Evolutionary conservation across 257 asterid genomes (phyloP).

Genomic region (Salvia splendens): DNA sequence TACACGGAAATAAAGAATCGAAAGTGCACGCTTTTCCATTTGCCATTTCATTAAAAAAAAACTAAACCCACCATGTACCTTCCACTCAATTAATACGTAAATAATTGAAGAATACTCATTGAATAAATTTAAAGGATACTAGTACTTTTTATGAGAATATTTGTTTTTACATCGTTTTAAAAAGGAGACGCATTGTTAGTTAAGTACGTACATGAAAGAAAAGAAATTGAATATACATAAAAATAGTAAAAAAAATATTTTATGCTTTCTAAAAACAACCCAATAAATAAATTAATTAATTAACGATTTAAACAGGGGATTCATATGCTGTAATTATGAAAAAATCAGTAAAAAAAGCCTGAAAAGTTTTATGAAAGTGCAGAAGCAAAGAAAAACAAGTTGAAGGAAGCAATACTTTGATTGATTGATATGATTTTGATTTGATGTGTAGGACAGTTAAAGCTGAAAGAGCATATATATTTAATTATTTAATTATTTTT

Average conservation of each 20-base stretch:
- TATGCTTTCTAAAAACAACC: too few relatives aligned
- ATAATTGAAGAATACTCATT: not conserved
- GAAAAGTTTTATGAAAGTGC: conserved; percentile 39
- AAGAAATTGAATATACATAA: not conserved
- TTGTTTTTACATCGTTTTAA: not conserved
- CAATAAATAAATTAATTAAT: not conserved
- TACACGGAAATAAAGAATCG: not conserved
- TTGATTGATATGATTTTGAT: conserved; percentile 64
- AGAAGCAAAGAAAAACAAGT: conserved; percentile 45
- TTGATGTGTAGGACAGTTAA: conserved; percentile 61
- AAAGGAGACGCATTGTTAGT: not conserved
- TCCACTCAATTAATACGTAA: not conserved
- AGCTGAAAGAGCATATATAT: conserved; percentile 35
- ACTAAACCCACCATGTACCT: not conserved
- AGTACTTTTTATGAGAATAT: not conserved
- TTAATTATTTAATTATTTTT: not conserved
- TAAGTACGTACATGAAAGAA: not conserved
- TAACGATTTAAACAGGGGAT: not conserved
- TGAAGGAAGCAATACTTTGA: conserved; percentile 47
- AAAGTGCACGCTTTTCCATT: not conserved
- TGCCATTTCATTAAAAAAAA: not conserved
- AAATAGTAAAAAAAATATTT: not conserved
- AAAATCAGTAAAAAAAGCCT: conserved; percentile 19
- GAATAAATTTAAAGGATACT: too few relatives aligned
- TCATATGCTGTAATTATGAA: conserved; percentile 7